A percentile compares a stretch with the other conserved stretches of the same genome.
phyloP scores from a whole-genome alignment of 352 stramenopile species.

The Globisporangium irregulare region DNA sequence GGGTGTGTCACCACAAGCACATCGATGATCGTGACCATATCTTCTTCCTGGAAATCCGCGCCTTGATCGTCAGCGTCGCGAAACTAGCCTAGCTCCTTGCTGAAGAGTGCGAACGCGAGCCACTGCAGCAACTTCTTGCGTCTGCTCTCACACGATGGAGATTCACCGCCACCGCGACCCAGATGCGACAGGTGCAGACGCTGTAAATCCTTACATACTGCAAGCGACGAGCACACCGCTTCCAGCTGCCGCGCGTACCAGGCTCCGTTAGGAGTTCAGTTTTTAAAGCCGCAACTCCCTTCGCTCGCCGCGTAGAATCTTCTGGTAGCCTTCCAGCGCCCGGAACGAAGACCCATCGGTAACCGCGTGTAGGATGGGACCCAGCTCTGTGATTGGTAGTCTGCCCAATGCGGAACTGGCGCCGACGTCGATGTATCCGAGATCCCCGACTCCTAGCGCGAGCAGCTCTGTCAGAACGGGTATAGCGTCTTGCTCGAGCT shows the following conservation, averaged over 20 bases:
- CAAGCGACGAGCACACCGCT: background rate
- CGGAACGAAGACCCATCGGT: background rate
- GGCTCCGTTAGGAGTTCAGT: background rate
- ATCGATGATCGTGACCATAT: background rate
- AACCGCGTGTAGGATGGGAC: background rate
- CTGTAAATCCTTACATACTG: background rate
- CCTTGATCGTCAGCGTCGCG: background rate
- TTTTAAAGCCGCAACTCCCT: background rate
- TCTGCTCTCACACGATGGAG: background rate
- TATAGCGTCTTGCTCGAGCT: background rate
- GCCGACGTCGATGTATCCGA: background rate
- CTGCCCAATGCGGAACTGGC: background rate
- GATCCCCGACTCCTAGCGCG: background rate
- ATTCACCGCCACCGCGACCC: background rate
- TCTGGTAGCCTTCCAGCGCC: background rate
- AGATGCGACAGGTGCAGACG: background rate
- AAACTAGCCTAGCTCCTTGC: background rate
- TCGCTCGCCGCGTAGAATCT: background rate
- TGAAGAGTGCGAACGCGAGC: slow-evolving; percentile 8
- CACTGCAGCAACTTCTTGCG: background rate
- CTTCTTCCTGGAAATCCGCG: background rate
- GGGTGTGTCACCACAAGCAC: background rate
- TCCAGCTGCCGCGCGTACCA: background rate
- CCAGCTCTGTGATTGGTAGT: background rate
- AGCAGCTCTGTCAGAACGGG: background rate